A percentile compares a stretch with the other conserved stretches of the same genome.
Evolutionary conservation across 345 rosid species (phyloP).

Genomic region (Lumnitzera littorea): DNA sequence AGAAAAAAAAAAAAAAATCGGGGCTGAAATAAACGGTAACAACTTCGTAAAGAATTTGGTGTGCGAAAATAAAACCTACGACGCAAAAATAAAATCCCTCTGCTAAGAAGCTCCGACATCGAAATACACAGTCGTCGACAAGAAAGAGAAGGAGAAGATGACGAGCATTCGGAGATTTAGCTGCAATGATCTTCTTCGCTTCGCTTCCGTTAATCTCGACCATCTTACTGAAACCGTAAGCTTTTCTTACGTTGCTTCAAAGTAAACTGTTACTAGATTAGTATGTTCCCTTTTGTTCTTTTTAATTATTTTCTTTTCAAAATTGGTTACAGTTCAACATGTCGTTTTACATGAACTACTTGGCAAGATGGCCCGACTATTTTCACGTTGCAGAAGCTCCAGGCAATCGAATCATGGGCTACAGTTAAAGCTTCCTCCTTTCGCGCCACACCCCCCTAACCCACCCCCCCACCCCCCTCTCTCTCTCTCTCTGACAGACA

Average conservation of each 20-base stretch:
- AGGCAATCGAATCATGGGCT: slow-evolving; percentile 74
- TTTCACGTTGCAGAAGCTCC: slow-evolving; percentile 92
- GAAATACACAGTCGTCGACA: too few species aligned
- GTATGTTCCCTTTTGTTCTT: too few species aligned
- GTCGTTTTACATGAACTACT: slow-evolving; percentile 95
- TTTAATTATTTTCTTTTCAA: background rate
- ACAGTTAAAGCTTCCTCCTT: slow-evolving; percentile 38
- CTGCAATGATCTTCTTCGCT: slow-evolving; percentile 90
- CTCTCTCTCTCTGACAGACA: background rate
- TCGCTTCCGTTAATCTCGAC: slow-evolving; percentile 76
- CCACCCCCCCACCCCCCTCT: background rate
- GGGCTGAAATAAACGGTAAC: too few species aligned
- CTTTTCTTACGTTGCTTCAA: background rate
- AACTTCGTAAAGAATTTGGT: too few species aligned
- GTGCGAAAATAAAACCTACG: too few species aligned
- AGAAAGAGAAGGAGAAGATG: slow-evolving; percentile 31
- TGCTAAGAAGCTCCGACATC: too few species aligned
- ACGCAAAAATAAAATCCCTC: too few species aligned
- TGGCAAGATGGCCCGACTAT: slow-evolving; percentile 97
- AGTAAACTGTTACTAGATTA: background rate
- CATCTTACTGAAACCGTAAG: slow-evolving; percentile 91
- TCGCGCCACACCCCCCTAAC: background rate
- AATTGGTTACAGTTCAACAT: slow-evolving; percentile 60
- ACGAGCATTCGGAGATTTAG: slow-evolving; percentile 87
- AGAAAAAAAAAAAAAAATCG: too few species aligned